Evolutionary conservation across 148 eudicot species (phyloP).

Genomic region (Oxyria digyna): DNA sequence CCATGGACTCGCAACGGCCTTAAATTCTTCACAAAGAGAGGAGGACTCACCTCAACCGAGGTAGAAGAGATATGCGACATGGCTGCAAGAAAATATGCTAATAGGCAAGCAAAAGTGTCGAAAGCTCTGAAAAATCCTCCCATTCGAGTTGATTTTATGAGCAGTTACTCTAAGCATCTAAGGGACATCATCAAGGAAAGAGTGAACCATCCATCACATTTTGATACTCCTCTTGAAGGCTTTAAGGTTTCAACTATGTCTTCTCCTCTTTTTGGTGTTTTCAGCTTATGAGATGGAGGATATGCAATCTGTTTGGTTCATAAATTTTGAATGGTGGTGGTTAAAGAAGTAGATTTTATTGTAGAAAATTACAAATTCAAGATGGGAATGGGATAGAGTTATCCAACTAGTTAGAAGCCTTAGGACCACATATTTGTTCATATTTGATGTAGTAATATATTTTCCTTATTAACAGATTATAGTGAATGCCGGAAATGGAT

Average conservation of each 20-base stretch:
- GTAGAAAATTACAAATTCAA: not conserved
- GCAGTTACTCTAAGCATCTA: conserved; percentile 58
- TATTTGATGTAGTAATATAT: not conserved
- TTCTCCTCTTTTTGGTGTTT: conserved; percentile 4
- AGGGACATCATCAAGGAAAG: conserved; percentile 73
- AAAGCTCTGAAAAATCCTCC: conserved; percentile 31
- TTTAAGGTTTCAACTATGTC: conserved; percentile 37
- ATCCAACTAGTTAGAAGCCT: not conserved
- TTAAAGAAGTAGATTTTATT: not conserved
- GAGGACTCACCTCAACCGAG: conserved; percentile 68
- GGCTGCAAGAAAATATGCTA: conserved; percentile 74
- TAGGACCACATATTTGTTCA: conserved; percentile 2
- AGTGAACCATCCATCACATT: conserved; percentile 72
- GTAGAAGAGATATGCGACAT: conserved; percentile 74
- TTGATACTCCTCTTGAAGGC: conserved; percentile 71
- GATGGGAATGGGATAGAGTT: not conserved
- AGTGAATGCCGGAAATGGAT: conserved; percentile 93
- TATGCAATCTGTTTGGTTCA: not conserved
- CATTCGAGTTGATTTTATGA: conserved; percentile 61
- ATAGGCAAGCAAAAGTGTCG: conserved; percentile 57
- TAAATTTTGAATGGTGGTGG: conserved; percentile 1
- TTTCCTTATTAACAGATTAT: conserved; percentile 61
- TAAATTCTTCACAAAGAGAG: conserved; percentile 76
- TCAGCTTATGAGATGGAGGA: not conserved
- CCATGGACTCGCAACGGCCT: conserved; percentile 92